Percentiles rank a stretch among this genome's conserved stretches.
Evolutionary conservation across 2,329 filamentous ascomycete genomes (phyloP).

Genomic region (Sphaerostilbella broomeana): DNA sequence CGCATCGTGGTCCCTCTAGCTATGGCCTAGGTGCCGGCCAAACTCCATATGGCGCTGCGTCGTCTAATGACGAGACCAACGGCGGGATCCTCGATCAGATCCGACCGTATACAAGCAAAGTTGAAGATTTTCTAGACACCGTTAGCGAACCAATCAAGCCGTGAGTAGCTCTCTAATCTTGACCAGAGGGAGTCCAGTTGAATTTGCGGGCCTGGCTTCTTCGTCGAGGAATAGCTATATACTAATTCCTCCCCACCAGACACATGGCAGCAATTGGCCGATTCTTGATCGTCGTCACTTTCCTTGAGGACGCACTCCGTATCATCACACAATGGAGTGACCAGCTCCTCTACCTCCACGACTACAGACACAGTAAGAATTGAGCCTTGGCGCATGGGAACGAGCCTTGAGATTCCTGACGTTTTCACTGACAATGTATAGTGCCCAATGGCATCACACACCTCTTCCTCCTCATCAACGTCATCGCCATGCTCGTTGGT

Average conservation of each 20-base stretch:
- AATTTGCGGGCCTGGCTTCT: slow-evolving; percentile 16
- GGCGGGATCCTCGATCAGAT: slow-evolving; percentile 66
- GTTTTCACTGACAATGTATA: slow-evolving; percentile 33
- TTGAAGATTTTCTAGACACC: slow-evolving; percentile 87
- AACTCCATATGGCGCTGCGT: slow-evolving; percentile 58
- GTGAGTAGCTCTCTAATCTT: slow-evolving; percentile 40
- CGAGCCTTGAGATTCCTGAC: background rate
- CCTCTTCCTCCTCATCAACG: slow-evolving; percentile 84
- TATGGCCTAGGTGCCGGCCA: slow-evolving; percentile 71
- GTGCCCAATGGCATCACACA: slow-evolving; percentile 86
- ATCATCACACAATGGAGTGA: slow-evolving; percentile 98
- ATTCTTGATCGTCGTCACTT: slow-evolving; percentile 96
- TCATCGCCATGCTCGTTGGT: slow-evolving; percentile 77
- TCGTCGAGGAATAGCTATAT: too few species aligned
- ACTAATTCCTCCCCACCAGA: too few species aligned
- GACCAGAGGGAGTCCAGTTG: background rate
- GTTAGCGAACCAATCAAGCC: slow-evolving; percentile 89
- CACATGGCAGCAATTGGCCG: slow-evolving; percentile 93
- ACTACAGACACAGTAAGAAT: slow-evolving; percentile 82
- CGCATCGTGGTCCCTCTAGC: slow-evolving; percentile 60
- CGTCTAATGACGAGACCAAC: slow-evolving; percentile 54
- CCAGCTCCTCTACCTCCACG: slow-evolving; percentile 85
- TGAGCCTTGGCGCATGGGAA: slow-evolving; percentile 2
- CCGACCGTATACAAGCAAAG: slow-evolving; percentile 93
- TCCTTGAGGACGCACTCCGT: slow-evolving; percentile 90